These are phyloP conservation scores for Usnea hakonensis DNA, from an alignment of 495 filamentous ascomycete genomes.

Conservation along the genomic window DNA sequence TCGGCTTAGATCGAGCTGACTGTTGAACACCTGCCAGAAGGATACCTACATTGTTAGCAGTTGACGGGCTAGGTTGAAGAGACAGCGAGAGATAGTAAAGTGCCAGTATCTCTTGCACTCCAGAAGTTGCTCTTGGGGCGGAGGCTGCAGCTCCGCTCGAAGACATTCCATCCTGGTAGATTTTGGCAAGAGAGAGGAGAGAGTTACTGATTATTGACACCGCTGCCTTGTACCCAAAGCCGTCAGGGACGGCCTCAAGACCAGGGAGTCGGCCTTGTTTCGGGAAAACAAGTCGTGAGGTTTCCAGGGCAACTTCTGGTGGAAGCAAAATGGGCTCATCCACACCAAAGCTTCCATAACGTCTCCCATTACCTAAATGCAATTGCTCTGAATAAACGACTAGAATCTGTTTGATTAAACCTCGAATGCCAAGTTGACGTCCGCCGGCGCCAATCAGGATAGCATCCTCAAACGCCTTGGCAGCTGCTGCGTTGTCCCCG, in stretches of 20 bases:
- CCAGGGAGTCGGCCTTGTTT: slow-evolving; percentile 75
- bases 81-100: slow-evolving; percentile 96
- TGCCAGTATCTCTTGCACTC: slow-evolving; percentile 87
- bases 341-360: slow-evolving; percentile 22
- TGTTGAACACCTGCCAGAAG: slow-evolving; percentile 91
- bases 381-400: slow-evolving; percentile 51
- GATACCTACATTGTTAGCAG: slow-evolving; percentile 97
- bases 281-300: slow-evolving; percentile 76
- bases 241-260: slow-evolving; percentile 64
- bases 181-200: slow-evolving; percentile 89
- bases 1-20: slow-evolving; percentile 41
- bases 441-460: slow-evolving; percentile 80
- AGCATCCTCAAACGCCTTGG: slow-evolving; percentile 89
- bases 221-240: slow-evolving; percentile 67
- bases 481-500: slow-evolving; percentile 75
- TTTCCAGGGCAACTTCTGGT: slow-evolving; percentile 76
- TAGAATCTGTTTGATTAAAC: slow-evolving; percentile 76
- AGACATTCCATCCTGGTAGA: slow-evolving; percentile 95
- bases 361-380: slow-evolving; percentile 29
- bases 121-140: slow-evolving; percentile 53
- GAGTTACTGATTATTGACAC: slow-evolving; percentile 95
- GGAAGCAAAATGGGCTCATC: slow-evolving; percentile 67
- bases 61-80: slow-evolving; percentile 91
- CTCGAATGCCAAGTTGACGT: slow-evolving; percentile 62
- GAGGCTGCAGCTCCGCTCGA: slow-evolving; percentile 59